These are phyloP conservation scores for Tricholoma matsutake DNA, from an alignment of 768 basidiomycete species.

Conservation along the genomic window DNA sequence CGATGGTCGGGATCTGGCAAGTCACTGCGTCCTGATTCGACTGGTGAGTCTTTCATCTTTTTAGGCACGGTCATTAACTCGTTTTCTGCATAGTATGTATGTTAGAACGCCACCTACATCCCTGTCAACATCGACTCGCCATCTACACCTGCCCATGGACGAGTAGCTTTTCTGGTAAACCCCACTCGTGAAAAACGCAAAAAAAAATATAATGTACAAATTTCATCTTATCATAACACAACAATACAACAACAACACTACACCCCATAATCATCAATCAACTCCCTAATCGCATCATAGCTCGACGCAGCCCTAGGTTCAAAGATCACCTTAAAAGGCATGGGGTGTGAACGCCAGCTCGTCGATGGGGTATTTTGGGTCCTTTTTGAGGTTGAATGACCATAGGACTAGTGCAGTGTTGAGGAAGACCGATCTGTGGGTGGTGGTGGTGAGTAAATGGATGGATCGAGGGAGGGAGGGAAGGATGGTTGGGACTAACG, in stretches of 20 bases:
- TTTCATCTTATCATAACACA: too few relatives aligned
- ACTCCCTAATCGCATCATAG: conserved; percentile 32
- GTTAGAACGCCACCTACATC: not conserved
- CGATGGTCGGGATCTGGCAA: not conserved
- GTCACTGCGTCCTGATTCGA: not conserved
- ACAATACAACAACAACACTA: too few relatives aligned
- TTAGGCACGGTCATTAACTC: not conserved
- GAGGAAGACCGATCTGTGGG: conserved; percentile 55
- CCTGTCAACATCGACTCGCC: not conserved
- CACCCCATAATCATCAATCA: conserved; percentile 42
- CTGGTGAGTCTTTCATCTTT: not conserved
- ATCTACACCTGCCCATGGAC: not conserved
- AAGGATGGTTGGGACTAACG: conserved; percentile 21
- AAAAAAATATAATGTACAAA: too few relatives aligned
- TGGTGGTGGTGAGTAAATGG: too few relatives aligned
- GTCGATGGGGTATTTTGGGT: conserved; percentile 56
- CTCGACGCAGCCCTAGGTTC: conserved; percentile 18
- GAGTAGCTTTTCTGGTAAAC: not conserved
- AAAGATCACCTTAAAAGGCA: conserved; percentile 37
- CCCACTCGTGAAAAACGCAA: too few relatives aligned
- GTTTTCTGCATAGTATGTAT: not conserved
- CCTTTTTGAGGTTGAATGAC: conserved; percentile 57
- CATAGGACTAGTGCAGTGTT: conserved; percentile 63
- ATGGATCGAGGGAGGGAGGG: too few relatives aligned
- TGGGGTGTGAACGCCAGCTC: conserved; percentile 44